phyloP scores from a whole-genome alignment of 2,329 filamentous ascomycete genomes.

The Amylocarpus encephaloides region DNA sequence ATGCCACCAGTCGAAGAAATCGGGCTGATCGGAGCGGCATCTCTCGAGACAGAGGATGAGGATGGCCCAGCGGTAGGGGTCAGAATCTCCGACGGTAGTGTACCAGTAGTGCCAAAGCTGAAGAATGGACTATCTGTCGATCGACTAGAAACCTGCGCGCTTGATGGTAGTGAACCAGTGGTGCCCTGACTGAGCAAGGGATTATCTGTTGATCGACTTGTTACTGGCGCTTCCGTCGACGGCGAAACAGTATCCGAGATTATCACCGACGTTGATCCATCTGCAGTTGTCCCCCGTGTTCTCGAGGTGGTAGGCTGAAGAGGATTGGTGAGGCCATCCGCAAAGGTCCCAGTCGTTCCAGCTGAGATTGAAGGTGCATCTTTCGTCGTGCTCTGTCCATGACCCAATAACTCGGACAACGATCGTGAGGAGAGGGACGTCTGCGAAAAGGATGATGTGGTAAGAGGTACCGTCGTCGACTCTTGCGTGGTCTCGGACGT shows the following conservation, averaged over 20 bases:
- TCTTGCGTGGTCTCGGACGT: slow-evolving; percentile 3
- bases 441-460: slow-evolving; percentile 7
- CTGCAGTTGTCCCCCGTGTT: background rate
- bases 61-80: slow-evolving; percentile 2
- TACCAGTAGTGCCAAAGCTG: too few species aligned
- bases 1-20: slow-evolving; percentile 21
- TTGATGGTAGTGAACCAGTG: background rate
- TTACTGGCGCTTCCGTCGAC: background rate
- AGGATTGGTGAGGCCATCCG: background rate
- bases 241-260: background rate
- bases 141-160: too few species aligned
- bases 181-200: too few species aligned
- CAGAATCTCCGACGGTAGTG: slow-evolving; percentile 6
- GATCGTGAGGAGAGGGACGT: slow-evolving; percentile 14
- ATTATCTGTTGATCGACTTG: too few species aligned
- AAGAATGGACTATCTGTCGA: too few species aligned
- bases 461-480: slow-evolving; percentile 9
- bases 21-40: background rate
- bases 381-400: background rate
- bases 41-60: background rate
- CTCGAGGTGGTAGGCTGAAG: slow-evolving; percentile 1
- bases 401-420: slow-evolving; percentile 17
- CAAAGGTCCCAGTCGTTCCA: slow-evolving; percentile 2
- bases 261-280: background rate
- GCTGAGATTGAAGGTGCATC: background rate